Percentiles rank a stretch among this genome's conserved stretches.
phyloP scores from a whole-genome alignment of 768 basidiomycete genomes.

The Tulasnella sp. region DNA sequence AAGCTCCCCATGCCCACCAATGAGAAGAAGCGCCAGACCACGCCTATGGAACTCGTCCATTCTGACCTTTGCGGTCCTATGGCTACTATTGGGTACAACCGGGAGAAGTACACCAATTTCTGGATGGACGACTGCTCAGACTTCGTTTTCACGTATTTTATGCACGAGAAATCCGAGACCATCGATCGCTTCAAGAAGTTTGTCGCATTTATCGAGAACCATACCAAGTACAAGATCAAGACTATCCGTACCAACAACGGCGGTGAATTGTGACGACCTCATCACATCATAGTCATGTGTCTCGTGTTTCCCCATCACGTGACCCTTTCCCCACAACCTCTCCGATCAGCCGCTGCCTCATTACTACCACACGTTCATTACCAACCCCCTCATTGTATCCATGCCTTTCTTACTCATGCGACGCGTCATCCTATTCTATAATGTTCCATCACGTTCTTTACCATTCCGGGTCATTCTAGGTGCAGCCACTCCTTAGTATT shows the following conservation, averaged over 20 bases:
- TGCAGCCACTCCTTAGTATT: no score
- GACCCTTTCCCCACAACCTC: no score
- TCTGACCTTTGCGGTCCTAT: constrained; percentile 9
- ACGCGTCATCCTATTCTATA: no score
- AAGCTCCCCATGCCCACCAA: constrained; percentile 11
- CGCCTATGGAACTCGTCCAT: constrained; percentile 7
- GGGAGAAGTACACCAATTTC: background rate
- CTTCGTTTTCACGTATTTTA: background rate
- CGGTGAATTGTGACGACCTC: no score
- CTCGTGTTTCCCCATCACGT: no score
- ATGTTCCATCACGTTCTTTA: no score
- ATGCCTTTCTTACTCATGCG: no score
- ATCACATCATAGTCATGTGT: no score
- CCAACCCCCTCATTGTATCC: no score
- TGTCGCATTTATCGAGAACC: background rate
- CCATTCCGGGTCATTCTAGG: no score
- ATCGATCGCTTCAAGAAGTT: background rate
- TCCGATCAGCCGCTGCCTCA: no score
- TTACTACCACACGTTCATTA: no score
- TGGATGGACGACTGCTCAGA: constrained; percentile 19
- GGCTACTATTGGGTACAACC: background rate
- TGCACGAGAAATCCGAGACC: constrained; percentile 12
- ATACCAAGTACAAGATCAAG: background rate
- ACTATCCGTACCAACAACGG: constrained; percentile 19
- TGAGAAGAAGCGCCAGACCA: background rate